A percentile compares a stretch with the other conserved stretches of the same genome.
phyloP scores from a whole-genome alignment of 306 rosid genomes.

The Myrica gale region DNA sequence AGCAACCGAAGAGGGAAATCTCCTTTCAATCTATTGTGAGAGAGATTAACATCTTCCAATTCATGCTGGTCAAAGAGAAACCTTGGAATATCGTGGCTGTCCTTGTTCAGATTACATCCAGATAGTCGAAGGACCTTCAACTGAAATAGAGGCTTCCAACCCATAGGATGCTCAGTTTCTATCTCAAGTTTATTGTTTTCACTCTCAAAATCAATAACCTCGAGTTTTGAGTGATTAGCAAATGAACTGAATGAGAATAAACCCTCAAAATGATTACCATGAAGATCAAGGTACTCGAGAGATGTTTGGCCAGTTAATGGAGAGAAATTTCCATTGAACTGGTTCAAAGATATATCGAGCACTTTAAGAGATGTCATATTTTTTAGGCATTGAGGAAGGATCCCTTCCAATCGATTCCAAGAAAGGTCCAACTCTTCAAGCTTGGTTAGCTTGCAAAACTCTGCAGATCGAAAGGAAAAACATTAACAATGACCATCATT shows the following conservation, averaged over 20 bases:
- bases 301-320: slow-evolving; percentile 13
- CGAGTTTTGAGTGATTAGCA: slow-evolving; percentile 20
- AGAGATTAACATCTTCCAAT: slow-evolving; percentile 5
- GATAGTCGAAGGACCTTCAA: slow-evolving; percentile 6
- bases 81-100: not conserved
- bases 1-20: not conserved
- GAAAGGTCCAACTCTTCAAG: slow-evolving; percentile 15
- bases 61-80: slow-evolving; percentile 1
- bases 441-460: slow-evolving; percentile 8
- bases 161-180: too few relatives aligned
- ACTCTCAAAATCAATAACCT: slow-evolving; percentile 5
- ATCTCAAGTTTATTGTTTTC: not conserved
- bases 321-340: slow-evolving; percentile 7
- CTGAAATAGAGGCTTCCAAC: slow-evolving; percentile 20
- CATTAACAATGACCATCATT: not conserved
- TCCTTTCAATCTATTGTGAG: not conserved
- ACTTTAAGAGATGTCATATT: slow-evolving; percentile 24
- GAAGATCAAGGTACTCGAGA: slow-evolving; percentile 15
- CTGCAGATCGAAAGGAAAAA: not conserved
- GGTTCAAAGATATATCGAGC: too few relatives aligned
- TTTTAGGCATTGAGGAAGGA: slow-evolving; percentile 20
- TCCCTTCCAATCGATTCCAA: slow-evolving; percentile 5
- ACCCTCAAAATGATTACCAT: slow-evolving; percentile 22
- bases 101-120: slow-evolving; percentile 6
- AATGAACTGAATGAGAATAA: slow-evolving; percentile 11